Evolutionary conservation across 495 filamentous ascomycete genomes (phyloP).

Genomic region (Xylaria sp.): DNA sequence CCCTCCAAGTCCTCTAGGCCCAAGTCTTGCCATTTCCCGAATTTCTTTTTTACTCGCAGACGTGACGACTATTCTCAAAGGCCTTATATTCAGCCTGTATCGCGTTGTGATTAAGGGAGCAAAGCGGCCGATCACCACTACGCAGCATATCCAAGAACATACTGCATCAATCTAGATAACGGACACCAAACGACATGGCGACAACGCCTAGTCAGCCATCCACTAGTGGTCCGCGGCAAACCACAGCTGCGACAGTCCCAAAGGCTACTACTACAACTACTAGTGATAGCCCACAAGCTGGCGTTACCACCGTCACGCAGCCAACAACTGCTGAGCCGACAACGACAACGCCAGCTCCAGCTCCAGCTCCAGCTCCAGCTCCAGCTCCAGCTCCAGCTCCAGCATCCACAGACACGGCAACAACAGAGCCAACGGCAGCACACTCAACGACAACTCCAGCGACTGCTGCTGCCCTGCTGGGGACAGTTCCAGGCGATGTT

Average conservation of each 20-base stretch:
- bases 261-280: slow-evolving; percentile 12
- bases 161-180: neutral
- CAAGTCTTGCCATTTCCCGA: neutral
- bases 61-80: neutral
- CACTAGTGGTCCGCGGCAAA: slow-evolving; percentile 11
- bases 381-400: slow-evolving; percentile 7
- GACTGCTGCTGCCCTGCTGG: neutral
- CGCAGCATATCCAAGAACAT: neutral
- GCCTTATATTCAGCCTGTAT: neutral
- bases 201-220: slow-evolving; percentile 16
- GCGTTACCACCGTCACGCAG: slow-evolving; percentile 10
- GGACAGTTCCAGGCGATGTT: slow-evolving; percentile 18
- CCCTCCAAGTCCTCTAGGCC: slow-evolving; percentile 10
- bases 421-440: slow-evolving; percentile 1
- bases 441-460: slow-evolving; percentile 17
- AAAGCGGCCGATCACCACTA: neutral
- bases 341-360: slow-evolving; percentile 8
- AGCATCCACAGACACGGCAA: neutral
- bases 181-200: slow-evolving; percentile 8
- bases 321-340: neutral
- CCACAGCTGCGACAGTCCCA: slow-evolving; percentile 10
- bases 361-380: too few species aligned
- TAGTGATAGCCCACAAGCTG: slow-evolving; percentile 15
- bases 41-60: neutral
- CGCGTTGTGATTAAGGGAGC: neutral